Conservation (phyloP, 768 basidiomycete species). For the Calvatia gigantea region DNA sequence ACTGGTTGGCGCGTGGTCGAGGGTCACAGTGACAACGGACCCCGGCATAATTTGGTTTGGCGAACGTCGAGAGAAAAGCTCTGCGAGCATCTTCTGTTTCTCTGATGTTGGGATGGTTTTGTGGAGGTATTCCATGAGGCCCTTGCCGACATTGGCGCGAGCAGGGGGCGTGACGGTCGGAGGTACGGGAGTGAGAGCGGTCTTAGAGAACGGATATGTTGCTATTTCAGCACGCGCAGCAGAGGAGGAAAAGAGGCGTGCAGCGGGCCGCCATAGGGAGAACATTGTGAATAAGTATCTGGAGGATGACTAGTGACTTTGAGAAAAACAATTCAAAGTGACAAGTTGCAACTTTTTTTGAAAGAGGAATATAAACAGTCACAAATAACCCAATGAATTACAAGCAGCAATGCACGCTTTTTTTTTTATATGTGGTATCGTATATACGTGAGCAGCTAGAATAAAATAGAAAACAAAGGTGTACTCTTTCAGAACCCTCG, state of each 20-base stretch:
- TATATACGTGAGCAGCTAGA: conserved; percentile 12
- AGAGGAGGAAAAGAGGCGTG: conserved; percentile 13
- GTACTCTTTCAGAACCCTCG: conserved; percentile 55
- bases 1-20: conserved; percentile 70
- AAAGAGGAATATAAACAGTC: background rate
- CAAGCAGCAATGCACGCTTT: background rate
- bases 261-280: background rate
- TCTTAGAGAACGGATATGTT: conserved; percentile 72
- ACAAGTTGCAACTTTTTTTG: background rate
- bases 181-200: conserved; percentile 50
- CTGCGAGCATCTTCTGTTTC: conserved; percentile 64
- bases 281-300: too few species aligned
- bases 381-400: conserved; percentile 1
- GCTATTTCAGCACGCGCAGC: conserved; percentile 13
- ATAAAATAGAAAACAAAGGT: conserved; percentile 11
- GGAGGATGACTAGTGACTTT: background rate
- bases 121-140: conserved; percentile 72
- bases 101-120: conserved; percentile 62
- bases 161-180: conserved; percentile 39
- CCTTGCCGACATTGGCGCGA: conserved; percentile 62
- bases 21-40: conserved; percentile 79
- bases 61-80: conserved; percentile 70
- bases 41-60: conserved; percentile 72
- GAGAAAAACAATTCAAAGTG: background rate
- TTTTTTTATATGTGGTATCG: conserved; percentile 15